Base-by-base conservation (phyloP, 805 yeast species). In the Saturnispora dispora region DNA sequence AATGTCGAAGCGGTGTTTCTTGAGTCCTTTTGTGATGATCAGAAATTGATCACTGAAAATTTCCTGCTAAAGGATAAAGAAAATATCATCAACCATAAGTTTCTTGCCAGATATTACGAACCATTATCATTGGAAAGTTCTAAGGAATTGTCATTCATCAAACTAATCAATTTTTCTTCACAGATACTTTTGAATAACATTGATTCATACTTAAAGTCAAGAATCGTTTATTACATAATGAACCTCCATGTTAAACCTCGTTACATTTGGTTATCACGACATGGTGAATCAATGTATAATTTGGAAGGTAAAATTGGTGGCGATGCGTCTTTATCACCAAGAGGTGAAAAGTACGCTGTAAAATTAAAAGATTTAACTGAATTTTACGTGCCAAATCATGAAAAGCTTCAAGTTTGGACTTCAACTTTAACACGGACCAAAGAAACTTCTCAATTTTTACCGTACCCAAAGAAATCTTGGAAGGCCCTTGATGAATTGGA, bases 261-360 rank as follows among this genome's bases (percentile, higher is more conserved):
- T 56, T 78, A 84, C 56, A 89, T 93, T 55, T 93, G 96, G 91
- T 74, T 93, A 46, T 87, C 96, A 46, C 79, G 99, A 60, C 99
- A 93, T 63, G 99, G 99, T 27, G 99, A 93, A 69, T 85, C 95
- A 2, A 82, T 82, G 64, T 93, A 83, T 70, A 93, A 93, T 66
- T 75, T 93, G 53, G 89, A 89, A 47, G 97, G 97, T 30, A 88
- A 88, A 67, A 87, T 93, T 57, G 99, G 99, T 33, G 99, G 98
- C 20, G 96, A 91, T 70, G 86, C 96, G 2, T 78, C 83, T 58
- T 72, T 91, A 50, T 82, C 91, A 47, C 84, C 82, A 52, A 76
- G 98, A 42, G 98, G 98, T 6, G 75, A 82, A 69, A 71, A 83
- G 60, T 91, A 91, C 63, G 91, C 97, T 4, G 69, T 75, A 47